These are phyloP conservation scores for Aspergillus hortae DNA, from an alignment of 2,329 filamentous ascomycete species.

Conservation along the genomic window DNA sequence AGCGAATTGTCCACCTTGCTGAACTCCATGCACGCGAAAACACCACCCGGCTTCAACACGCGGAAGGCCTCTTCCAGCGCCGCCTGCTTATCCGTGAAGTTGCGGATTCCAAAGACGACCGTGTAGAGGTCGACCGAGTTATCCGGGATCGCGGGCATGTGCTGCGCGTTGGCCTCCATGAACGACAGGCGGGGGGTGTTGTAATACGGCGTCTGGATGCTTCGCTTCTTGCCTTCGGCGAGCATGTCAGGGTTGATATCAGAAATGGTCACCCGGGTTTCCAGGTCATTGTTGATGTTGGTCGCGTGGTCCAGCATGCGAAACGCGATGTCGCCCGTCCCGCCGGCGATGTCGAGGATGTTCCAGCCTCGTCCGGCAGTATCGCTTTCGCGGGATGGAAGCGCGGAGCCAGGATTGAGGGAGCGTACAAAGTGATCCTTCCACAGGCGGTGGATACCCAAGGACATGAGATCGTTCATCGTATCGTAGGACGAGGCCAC, in stretches of 20 bases:
- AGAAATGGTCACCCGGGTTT: slow-evolving; percentile 81
- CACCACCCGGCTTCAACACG: slow-evolving; percentile 87
- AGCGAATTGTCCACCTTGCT: slow-evolving; percentile 75
- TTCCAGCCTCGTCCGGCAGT: slow-evolving; percentile 53
- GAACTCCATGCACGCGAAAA: slow-evolving; percentile 97
- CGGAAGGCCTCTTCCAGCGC: slow-evolving; percentile 81
- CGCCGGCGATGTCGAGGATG: slow-evolving; percentile 94
- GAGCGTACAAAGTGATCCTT: slow-evolving; percentile 94
- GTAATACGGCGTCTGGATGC: slow-evolving; percentile 59
- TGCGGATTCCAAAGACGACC: slow-evolving; percentile 94
- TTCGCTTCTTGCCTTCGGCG: slow-evolving; percentile 77
- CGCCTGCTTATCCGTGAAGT: slow-evolving; percentile 87
- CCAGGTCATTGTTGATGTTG: slow-evolving; percentile 71
- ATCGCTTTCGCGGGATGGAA: slow-evolving; percentile 32
- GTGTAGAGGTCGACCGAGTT: slow-evolving; percentile 90
- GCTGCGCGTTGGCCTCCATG: slow-evolving; percentile 86
- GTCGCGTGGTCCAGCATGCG: slow-evolving; percentile 88
- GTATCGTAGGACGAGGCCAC: slow-evolving; percentile 92
- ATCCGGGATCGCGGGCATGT: slow-evolving; percentile 61
- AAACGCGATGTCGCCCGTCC: slow-evolving; percentile 96
- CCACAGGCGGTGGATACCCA: slow-evolving; percentile 95
- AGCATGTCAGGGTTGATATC: slow-evolving; percentile 98
- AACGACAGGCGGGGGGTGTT: slow-evolving; percentile 60
- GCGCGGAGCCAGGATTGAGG: slow-evolving; percentile 72
- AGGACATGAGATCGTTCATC: slow-evolving; percentile 99